Conservation (phyloP, 441 rosid genomes). For the Bruguiera hainesii region DNA sequence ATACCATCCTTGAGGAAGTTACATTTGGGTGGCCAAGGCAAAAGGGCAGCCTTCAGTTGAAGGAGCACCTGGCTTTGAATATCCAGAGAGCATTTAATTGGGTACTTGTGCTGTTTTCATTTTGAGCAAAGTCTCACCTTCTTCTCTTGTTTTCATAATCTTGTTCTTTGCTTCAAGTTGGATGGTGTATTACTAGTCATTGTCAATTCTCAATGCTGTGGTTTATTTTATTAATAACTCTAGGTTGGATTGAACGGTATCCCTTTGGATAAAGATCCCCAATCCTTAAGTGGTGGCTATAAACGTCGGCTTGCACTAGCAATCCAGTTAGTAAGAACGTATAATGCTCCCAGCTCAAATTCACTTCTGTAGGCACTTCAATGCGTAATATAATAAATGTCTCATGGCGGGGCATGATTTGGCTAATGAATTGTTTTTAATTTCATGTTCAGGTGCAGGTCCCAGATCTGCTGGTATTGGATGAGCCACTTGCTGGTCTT, state of each 20-base stretch:
- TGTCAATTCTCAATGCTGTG: not conserved
- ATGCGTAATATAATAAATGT: not conserved
- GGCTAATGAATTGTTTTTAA: conserved; percentile 14
- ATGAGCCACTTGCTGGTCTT: conserved; percentile 97
- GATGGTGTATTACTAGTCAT: not conserved
- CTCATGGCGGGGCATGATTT: conserved; percentile 7
- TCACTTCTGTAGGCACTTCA: conserved; percentile 1
- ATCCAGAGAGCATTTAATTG: conserved; percentile 87
- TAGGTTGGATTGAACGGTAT: conserved; percentile 86
- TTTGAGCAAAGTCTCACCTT: conserved; percentile 6
- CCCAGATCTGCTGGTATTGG: conserved; percentile 82
- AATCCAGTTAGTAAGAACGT: conserved; percentile 68
- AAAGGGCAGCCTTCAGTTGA: conserved; percentile 54
- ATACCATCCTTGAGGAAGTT: conserved; percentile 79
- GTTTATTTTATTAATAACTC: conserved; percentile 14
- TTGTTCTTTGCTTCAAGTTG: conserved; percentile 12
- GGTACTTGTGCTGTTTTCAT: conserved; percentile 41
- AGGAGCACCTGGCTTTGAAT: conserved; percentile 61
- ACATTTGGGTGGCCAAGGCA: conserved; percentile 92
- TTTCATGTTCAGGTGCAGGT: conserved; percentile 62
- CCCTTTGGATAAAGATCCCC: conserved; percentile 82
- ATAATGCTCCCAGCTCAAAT: conserved; percentile 2
- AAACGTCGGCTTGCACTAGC: conserved; percentile 94
- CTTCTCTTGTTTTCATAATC: conserved; percentile 2
- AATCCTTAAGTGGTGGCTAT: conserved; percentile 89